These are phyloP conservation scores for Physocladia obscura DNA, from an alignment of 192 early-diverging fungal species.

Conservation along the genomic window DNA sequence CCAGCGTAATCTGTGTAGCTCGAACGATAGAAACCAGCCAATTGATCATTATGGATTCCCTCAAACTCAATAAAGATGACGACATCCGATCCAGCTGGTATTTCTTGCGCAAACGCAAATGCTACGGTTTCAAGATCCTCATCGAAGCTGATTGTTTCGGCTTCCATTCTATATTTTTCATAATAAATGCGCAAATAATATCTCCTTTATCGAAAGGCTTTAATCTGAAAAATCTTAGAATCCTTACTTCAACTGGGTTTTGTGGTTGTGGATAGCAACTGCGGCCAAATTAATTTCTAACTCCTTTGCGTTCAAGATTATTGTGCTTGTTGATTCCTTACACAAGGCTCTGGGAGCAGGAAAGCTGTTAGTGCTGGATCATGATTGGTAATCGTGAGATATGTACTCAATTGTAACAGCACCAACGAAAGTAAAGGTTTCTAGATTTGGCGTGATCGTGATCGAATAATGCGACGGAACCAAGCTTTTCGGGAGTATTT, in stretches of 20 bases:
- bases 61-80: slow-evolving; percentile 46
- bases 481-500: too few species aligned
- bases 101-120: slow-evolving; percentile 44
- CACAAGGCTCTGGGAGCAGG: too few species aligned
- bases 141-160: slow-evolving; percentile 42
- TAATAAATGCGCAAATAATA: too few species aligned
- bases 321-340: neutral
- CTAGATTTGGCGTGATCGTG: slow-evolving; percentile 70
- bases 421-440: slow-evolving; percentile 76
- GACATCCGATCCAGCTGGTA: slow-evolving; percentile 45
- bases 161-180: too few species aligned
- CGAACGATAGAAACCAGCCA: slow-evolving; percentile 93
- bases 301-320: slow-evolving; percentile 11
- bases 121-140: slow-evolving; percentile 43
- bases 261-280: too few species aligned
- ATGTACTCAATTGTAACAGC: slow-evolving; percentile 71
- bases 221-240: too few species aligned
- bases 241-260: too few species aligned
- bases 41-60: slow-evolving; percentile 61
- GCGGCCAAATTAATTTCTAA: too few species aligned
- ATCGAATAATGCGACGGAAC: slow-evolving; percentile 77
- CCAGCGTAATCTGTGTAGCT: slow-evolving; percentile 63
- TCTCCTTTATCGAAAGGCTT: too few species aligned
- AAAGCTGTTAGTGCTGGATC: too few species aligned
- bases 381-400: too few species aligned